Percentiles rank a stretch among this genome's conserved stretches.
These are phyloP conservation scores for Ophiostoma australiae DNA, from an alignment of 2,329 filamentous ascomycete genomes.

Conservation along the genomic window DNA sequence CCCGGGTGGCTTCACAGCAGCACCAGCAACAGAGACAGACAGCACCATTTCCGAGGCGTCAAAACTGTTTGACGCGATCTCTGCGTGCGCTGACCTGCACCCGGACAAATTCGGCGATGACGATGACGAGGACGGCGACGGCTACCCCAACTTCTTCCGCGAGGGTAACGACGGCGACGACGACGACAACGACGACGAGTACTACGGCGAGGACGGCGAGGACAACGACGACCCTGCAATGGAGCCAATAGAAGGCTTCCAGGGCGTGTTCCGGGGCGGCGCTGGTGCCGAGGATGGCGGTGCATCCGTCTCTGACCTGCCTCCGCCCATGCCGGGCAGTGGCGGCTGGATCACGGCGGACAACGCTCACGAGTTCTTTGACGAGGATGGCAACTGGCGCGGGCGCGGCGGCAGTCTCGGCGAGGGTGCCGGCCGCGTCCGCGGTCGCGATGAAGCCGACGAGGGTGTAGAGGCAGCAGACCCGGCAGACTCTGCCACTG, in stretches of 20 bases:
- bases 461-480: conserved; percentile 24
- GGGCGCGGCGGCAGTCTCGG: conserved; percentile 51
- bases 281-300: conserved; percentile 36
- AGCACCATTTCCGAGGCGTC: conserved; percentile 33
- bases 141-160: conserved; percentile 56
- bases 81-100: conserved; percentile 69
- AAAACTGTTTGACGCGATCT: conserved; percentile 64
- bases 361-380: conserved; percentile 80
- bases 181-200: conserved; percentile 49
- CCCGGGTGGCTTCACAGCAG: conserved; percentile 38
- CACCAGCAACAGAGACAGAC: conserved; percentile 28
- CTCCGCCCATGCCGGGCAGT: conserved; percentile 67
- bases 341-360: conserved; percentile 87
- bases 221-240: conserved; percentile 39
- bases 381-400: conserved; percentile 75
- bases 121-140: conserved; percentile 46
- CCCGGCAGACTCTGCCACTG: neutral
- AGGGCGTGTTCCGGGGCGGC: conserved; percentile 47
- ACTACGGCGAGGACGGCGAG: conserved; percentile 53
- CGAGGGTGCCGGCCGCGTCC: conserved; percentile 58
- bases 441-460: conserved; percentile 49
- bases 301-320: conserved; percentile 45
- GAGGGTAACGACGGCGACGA: conserved; percentile 48
- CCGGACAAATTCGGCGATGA: conserved; percentile 62
- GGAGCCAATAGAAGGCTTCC: conserved; percentile 54